Conservation (phyloP, 2,329 filamentous ascomycete genomes). For the Calonectria leucothoes region DNA sequence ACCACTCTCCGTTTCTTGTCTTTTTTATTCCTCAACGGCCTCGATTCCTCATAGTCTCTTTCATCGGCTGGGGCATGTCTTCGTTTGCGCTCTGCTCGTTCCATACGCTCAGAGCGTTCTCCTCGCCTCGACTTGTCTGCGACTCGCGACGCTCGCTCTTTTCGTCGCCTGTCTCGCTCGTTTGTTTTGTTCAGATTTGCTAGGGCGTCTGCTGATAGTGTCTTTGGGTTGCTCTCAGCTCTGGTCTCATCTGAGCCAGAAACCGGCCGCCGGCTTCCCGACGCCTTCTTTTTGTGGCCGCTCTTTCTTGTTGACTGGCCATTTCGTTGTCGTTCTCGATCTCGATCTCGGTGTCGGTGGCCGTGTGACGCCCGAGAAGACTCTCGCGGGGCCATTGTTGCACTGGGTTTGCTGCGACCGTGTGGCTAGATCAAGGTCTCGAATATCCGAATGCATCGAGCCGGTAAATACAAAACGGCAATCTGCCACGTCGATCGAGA, state of each 20-base stretch:
- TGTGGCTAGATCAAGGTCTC: conserved; percentile 41
- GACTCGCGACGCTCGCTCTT: conserved; percentile 40
- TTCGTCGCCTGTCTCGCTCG: conserved; percentile 59
- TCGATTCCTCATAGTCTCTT: conserved; percentile 35
- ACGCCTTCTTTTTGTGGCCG: conserved; percentile 51
- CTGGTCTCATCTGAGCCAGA: conserved; percentile 50
- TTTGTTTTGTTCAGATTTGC: conserved; percentile 75
- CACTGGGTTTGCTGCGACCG: conserved; percentile 13
- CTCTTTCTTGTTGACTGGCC: conserved; percentile 47
- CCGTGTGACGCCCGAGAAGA: conserved; percentile 47
- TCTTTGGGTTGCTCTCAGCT: conserved; percentile 39
- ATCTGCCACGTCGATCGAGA: conserved; percentile 13
- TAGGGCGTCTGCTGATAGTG: conserved; percentile 66
- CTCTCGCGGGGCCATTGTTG: conserved; percentile 51
- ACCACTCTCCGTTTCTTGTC: conserved; percentile 71
- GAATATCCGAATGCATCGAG: conserved; percentile 19
- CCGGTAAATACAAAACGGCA: conserved; percentile 15
- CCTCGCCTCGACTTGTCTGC: conserved; percentile 8
- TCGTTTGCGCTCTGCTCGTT: conserved; percentile 39
- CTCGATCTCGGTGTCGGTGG: conserved; percentile 37
- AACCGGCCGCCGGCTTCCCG: conserved; percentile 42
- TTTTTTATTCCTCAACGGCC: conserved; percentile 50
- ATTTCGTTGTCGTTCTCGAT: conserved; percentile 39
- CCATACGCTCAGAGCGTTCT: conserved; percentile 30
- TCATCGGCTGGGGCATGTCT: conserved; percentile 42